Conservation (phyloP, 306 rosid species). For the Herpetospermum pedunculosum region DNA sequence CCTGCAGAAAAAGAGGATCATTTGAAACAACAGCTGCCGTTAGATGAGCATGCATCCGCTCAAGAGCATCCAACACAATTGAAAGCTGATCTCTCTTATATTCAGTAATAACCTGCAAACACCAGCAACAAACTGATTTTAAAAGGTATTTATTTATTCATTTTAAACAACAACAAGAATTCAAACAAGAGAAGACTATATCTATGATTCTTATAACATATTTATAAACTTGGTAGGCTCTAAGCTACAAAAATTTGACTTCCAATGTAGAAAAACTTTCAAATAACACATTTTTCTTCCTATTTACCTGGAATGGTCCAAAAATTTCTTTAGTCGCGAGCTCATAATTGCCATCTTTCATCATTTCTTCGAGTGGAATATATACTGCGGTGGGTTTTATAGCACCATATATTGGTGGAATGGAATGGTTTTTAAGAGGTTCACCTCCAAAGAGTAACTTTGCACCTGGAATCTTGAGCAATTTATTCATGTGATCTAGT, state of each 20-base stretch:
- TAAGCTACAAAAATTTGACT: neutral
- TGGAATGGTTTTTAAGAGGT: constrained; percentile 65
- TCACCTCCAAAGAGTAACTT: constrained; percentile 83
- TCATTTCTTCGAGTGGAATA: constrained; percentile 75
- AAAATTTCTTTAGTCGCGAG: constrained; percentile 89
- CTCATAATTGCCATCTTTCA: constrained; percentile 58
- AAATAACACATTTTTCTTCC: neutral
- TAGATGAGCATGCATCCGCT: constrained; percentile 87
- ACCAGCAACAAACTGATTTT: neutral
- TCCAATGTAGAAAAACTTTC: neutral
- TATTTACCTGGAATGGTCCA: constrained; percentile 86
- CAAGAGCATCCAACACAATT: constrained; percentile 65
- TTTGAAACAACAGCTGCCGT: constrained; percentile 93
- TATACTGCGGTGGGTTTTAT: constrained; percentile 75
- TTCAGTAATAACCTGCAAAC: constrained; percentile 53
- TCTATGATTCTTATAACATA: neutral
- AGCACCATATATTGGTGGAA: constrained; percentile 78
- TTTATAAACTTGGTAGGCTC: neutral
- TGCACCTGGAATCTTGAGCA: constrained; percentile 77
- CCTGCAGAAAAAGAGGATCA: constrained; percentile 75
- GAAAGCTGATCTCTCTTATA: constrained; percentile 61
- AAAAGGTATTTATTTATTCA: neutral
- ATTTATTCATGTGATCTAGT: constrained; percentile 63
- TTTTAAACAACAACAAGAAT: neutral
- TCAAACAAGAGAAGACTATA: neutral